Percentiles rank a stretch among this genome's conserved stretches.
Evolutionary conservation across 129 eudicot species (phyloP).

Genomic region (Centrapalus pauciflorus): DNA sequence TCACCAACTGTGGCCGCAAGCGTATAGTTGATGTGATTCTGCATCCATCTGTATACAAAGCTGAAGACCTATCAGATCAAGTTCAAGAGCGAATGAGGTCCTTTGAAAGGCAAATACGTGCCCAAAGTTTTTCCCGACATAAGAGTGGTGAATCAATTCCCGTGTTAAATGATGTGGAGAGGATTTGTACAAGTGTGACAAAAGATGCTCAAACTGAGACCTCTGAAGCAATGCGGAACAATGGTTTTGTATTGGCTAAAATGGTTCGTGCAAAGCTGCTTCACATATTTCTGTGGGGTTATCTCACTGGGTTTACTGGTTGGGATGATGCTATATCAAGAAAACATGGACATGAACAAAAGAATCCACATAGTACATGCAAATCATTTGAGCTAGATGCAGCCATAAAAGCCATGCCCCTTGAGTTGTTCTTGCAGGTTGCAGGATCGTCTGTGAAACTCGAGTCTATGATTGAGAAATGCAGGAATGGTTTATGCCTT

Average conservation of each 20-base stretch:
- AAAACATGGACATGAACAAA: slow-evolving; percentile 37
- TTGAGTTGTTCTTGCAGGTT: slow-evolving; percentile 83
- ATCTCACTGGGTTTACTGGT: slow-evolving; percentile 44
- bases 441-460: slow-evolving; percentile 60
- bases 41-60: slow-evolving; percentile 55
- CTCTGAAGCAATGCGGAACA: slow-evolving; percentile 60
- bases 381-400: slow-evolving; percentile 49
- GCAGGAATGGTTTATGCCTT: slow-evolving; percentile 63
- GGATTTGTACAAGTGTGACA: slow-evolving; percentile 33
- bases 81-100: slow-evolving; percentile 67
- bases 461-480: slow-evolving; percentile 69
- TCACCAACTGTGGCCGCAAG: slow-evolving; percentile 61
- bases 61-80: slow-evolving; percentile 51
- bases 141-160: slow-evolving; percentile 48
- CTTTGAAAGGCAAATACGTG: slow-evolving; percentile 53
- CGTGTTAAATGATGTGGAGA: slow-evolving; percentile 52
- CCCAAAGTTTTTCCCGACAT: slow-evolving; percentile 21
- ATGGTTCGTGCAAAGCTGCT: slow-evolving; percentile 81
- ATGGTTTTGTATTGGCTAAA: slow-evolving; percentile 82
- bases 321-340: slow-evolving; percentile 48
- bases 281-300: slow-evolving; percentile 76
- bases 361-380: slow-evolving; percentile 70
- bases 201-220: slow-evolving; percentile 35
- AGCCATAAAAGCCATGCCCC: slow-evolving; percentile 81
- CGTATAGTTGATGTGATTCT: slow-evolving; percentile 57